These are phyloP conservation scores for Zalaria sp. DNA, from an alignment of 2,329 filamentous ascomycete species.

Conservation along the genomic window DNA sequence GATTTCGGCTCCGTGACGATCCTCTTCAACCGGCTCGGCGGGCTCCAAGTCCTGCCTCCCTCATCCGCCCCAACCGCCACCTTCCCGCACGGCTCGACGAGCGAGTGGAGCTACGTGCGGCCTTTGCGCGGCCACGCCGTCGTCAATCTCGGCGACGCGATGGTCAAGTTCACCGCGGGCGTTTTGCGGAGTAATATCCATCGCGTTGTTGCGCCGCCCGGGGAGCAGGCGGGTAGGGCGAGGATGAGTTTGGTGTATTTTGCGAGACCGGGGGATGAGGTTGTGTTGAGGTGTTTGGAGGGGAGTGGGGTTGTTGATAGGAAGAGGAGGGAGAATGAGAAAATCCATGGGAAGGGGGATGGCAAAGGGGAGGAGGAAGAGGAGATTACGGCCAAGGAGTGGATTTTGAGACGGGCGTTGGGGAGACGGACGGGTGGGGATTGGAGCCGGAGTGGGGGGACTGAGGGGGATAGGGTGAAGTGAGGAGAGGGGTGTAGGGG, in stretches of 20 bases:
- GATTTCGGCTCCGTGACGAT: constrained; percentile 44
- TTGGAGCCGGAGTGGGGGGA: constrained; percentile 20
- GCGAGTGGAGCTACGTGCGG: constrained; percentile 38
- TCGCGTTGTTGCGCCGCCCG: constrained; percentile 8
- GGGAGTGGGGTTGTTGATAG: constrained; percentile 16
- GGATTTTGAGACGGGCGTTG: constrained; percentile 26
- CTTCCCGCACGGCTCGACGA: constrained; percentile 4
- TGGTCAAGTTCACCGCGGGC: constrained; percentile 30
- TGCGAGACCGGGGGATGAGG: constrained; percentile 8
- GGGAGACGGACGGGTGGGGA: constrained; percentile 19
- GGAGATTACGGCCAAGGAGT: constrained; percentile 22
- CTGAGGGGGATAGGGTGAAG: constrained; percentile 12
- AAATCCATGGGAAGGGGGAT: background rate
- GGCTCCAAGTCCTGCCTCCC: constrained; percentile 38
- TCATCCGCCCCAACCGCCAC: background rate
- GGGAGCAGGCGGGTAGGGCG: constrained; percentile 8
- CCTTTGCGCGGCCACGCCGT: constrained; percentile 34
- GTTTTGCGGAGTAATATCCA: constrained; percentile 20
- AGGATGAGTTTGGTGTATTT: constrained; percentile 9
- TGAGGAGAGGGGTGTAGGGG: background rate
- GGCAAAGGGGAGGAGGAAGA: constrained; percentile 11
- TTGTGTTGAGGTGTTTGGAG: constrained; percentile 15
- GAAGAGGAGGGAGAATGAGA: constrained; percentile 9
- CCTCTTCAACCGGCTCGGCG: constrained; percentile 42
- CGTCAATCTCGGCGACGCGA: constrained; percentile 34